These are phyloP conservation scores for Aspergillus sp. DNA, from an alignment of 2,329 filamentous ascomycete genomes.

Conservation along the genomic window DNA sequence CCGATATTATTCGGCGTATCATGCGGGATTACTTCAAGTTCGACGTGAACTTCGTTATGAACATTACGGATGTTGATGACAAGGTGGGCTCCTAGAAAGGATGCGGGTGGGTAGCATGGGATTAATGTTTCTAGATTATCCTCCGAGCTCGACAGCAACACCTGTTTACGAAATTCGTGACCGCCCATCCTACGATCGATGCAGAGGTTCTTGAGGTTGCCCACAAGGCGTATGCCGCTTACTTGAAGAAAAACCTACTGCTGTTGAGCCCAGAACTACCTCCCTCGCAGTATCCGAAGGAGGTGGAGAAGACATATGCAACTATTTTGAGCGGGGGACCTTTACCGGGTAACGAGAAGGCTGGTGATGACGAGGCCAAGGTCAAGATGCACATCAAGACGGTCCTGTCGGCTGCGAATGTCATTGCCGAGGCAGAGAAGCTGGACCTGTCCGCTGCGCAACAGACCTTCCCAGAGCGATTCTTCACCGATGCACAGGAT, in stretches of 20 bases:
- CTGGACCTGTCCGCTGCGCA: slow-evolving; percentile 24
- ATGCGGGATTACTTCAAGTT: slow-evolving; percentile 82
- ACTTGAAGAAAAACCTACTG: slow-evolving; percentile 70
- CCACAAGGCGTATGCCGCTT: slow-evolving; percentile 58
- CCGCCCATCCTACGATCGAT: slow-evolving; percentile 50
- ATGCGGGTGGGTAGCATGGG: slow-evolving; percentile 2
- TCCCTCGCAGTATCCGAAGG: slow-evolving; percentile 53
- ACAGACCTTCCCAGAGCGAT: slow-evolving; percentile 45
- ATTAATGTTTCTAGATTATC: slow-evolving; percentile 57
- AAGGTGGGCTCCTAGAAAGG: slow-evolving; percentile 54
- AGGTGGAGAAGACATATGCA: slow-evolving; percentile 57
- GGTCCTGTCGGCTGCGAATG: slow-evolving; percentile 57
- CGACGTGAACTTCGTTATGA: slow-evolving; percentile 86
- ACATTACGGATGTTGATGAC: slow-evolving; percentile 84
- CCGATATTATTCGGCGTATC: slow-evolving; percentile 84
- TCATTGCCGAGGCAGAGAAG: slow-evolving; percentile 46
- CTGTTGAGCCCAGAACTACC: slow-evolving; percentile 51
- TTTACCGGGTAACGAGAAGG: slow-evolving; percentile 57
- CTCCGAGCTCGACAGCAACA: slow-evolving; percentile 74
- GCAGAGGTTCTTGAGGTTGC: slow-evolving; percentile 54
- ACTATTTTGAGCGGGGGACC: slow-evolving; percentile 60
- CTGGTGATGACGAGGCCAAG: slow-evolving; percentile 82
- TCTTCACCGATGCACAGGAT: slow-evolving; percentile 65
- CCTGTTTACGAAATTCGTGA: slow-evolving; percentile 72
- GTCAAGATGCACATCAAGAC: slow-evolving; percentile 85